Conservation (phyloP, 2,329 filamentous ascomycete genomes). For the Diplodia sapinea region DNA sequence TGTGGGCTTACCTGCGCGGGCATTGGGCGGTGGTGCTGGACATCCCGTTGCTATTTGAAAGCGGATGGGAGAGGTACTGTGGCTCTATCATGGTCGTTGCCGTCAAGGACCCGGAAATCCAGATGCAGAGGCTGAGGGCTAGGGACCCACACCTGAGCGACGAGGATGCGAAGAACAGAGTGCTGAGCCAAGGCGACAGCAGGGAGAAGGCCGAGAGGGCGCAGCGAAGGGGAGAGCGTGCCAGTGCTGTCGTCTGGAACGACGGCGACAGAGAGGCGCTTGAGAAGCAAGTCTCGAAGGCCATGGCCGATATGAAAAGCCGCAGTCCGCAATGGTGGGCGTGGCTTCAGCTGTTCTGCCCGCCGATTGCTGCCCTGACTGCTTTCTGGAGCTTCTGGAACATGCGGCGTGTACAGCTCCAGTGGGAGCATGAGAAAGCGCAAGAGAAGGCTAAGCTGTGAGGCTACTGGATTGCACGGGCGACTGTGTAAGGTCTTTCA, state of each 20-base stretch:
- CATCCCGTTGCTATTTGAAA: constrained; percentile 90
- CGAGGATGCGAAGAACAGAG: constrained; percentile 88
- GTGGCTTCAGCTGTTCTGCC: constrained; percentile 70
- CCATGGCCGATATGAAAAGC: constrained; percentile 66
- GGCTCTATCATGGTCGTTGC: constrained; percentile 87
- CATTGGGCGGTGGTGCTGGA: constrained; percentile 91
- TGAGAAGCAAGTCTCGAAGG: constrained; percentile 67
- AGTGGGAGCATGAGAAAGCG: constrained; percentile 67
- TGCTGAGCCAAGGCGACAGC: constrained; percentile 86
- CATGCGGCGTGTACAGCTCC: constrained; percentile 71
- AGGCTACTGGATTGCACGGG: constrained; percentile 24
- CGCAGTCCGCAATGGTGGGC: constrained; percentile 83
- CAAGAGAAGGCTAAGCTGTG: constrained; percentile 65
- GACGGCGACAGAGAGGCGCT: constrained; percentile 76
- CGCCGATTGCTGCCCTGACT: constrained; percentile 73
- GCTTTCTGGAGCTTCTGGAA: constrained; percentile 75
- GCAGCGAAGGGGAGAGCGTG: constrained; percentile 65
- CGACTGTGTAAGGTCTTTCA: background rate
- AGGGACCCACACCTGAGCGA: constrained; percentile 77
- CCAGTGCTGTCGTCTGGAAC: constrained; percentile 88
- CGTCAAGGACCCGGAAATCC: constrained; percentile 76
- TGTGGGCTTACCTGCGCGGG: constrained; percentile 75
- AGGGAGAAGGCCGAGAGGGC: constrained; percentile 79
- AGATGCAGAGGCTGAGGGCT: constrained; percentile 78
- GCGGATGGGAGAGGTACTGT: constrained; percentile 81